Base-by-base conservation (phyloP, 2,329 filamentous ascomycete genomes). In the Didymella lethalis region DNA sequence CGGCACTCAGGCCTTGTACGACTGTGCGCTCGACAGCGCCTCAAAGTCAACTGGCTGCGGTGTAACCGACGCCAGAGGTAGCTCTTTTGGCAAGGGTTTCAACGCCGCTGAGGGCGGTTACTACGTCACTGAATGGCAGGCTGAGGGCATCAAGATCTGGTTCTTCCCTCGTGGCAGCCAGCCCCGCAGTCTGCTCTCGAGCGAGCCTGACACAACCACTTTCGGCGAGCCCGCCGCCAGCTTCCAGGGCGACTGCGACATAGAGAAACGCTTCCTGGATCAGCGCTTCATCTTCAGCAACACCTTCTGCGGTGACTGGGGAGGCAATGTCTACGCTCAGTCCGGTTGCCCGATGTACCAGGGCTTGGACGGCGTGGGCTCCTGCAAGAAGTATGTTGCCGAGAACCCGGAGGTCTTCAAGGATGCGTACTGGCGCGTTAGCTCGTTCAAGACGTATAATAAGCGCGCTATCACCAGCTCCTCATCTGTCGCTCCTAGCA, bases 301-400 rank as follows among this genome's bases (percentile, higher is more conserved):
- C 2, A 90, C 89, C n/a, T 91, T 96, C 75, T 97, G 93, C 77
- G 93, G 93, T 23, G 86, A 89, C 71, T 96, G 92, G 92, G 92
- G 91, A 4, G 92, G 91, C 25, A 75, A 81, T 36, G 86, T 88
- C 31, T 96, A 90, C 87, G 69, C 70, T 53, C 67, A 76, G 31
- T 83, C 86, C 62, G 82, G 83, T 48, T 92, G 90, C 76, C 82
- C 10, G 78, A 61, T 56, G 46, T 54, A 47, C 14, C 16, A 38
- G 1, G 45, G 54, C 16, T 58, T 67, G 14, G 49, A 32, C 41
- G 26, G 54, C 25, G 58, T 63, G 63, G 60, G 55, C 12, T 61
- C 86, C 0, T 96, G 93, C 81, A 74, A 87, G 46, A 84, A 86
- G 29, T 96, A 86, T 72, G 92, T 96, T 23, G 81, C 82, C 52